Conservation (phyloP, 2,329 filamentous ascomycete species). For the Trichoderma guizhouense region DNA sequence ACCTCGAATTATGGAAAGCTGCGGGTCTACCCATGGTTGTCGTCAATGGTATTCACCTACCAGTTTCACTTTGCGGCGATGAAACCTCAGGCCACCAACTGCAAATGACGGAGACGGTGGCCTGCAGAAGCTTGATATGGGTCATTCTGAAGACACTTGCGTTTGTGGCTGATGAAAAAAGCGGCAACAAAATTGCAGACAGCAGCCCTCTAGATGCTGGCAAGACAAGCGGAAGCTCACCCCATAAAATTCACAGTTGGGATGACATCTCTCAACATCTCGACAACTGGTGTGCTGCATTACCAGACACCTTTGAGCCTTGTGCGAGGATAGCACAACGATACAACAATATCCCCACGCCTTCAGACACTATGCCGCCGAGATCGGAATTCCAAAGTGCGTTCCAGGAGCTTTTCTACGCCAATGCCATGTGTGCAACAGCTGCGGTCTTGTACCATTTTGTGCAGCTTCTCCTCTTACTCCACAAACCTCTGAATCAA, state of each 20-base stretch:
- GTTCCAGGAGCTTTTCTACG: constrained; percentile 20
- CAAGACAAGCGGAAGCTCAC: neutral
- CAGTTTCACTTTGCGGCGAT: constrained; percentile 8
- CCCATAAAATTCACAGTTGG: neutral
- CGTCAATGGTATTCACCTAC: constrained; percentile 11
- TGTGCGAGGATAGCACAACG: constrained; percentile 16
- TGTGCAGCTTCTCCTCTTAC: constrained; percentile 20
- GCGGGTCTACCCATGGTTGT: constrained; percentile 19
- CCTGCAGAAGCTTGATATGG: constrained; percentile 21
- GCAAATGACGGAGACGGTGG: constrained; percentile 20
- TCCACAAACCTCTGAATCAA: constrained; percentile 18
- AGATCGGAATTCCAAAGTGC: constrained; percentile 7
- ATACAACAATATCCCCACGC: constrained; percentile 4
- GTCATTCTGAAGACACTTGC: constrained; percentile 19
- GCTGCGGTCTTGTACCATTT: constrained; percentile 22
- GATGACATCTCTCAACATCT: constrained; percentile 17
- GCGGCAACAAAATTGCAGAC: neutral
- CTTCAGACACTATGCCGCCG: neutral
- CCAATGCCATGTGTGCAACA: constrained; percentile 21
- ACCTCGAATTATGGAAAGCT: constrained; percentile 20
- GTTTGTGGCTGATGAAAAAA: constrained; percentile 11
- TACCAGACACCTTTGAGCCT: constrained; percentile 22
- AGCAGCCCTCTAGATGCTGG: neutral
- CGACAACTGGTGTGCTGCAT: constrained; percentile 16
- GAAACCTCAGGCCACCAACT: neutral